Evolutionary conservation across 352 stramenopile species (phyloP), one percentile per base, ranked within the genome.

Genomic region (Aphanomyces astaci): DNA sequence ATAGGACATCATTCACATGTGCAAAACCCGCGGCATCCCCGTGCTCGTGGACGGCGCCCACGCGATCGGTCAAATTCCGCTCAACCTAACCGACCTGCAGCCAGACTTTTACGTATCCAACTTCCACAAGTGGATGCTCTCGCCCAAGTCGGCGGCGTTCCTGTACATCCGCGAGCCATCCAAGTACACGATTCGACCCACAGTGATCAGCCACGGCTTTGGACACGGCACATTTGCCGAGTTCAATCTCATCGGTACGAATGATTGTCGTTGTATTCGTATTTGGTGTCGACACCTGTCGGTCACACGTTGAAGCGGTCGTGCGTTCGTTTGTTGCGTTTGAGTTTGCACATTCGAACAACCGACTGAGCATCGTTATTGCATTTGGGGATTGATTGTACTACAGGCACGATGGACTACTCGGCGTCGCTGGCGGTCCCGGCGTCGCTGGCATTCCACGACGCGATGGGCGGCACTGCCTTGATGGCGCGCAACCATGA

Each of bases 401-500:
- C n/a, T n/a, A n/a, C n/a, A 59, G 51, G 56, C 36, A 65, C 56
- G 22, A 32, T 65, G 3, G 56, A 65, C 56, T 65, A 65, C 28
- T 53, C 36, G 22, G 56, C 56, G 24, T 65, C 24, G 9, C 27
- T 65, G 2, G 19, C 56, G 1, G 36, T 65, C 22, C 49, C 62
- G 13, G 49, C 62, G 4, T 24, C 17, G 10, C n/a, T 63, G 1
- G 62, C 62, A 10, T 69, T 69, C 43, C 52, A 65, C 27, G n/a
- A 32, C 2, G 28, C 19, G 24, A 65, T 65, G 56, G 56, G 56
- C 32, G 56, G 56, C 10, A 9, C 13, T 10, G 70, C 63, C 10
- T 66, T 71, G 32, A 75, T 75, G 30, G 45, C 60, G 54, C 72
- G 66, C 19, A 77, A 77, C 65, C 70, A 77, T 31, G 65, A 67